phyloP scores from a whole-genome alignment of 2,329 filamentous ascomycete genomes.

The Xylaria digitata region DNA sequence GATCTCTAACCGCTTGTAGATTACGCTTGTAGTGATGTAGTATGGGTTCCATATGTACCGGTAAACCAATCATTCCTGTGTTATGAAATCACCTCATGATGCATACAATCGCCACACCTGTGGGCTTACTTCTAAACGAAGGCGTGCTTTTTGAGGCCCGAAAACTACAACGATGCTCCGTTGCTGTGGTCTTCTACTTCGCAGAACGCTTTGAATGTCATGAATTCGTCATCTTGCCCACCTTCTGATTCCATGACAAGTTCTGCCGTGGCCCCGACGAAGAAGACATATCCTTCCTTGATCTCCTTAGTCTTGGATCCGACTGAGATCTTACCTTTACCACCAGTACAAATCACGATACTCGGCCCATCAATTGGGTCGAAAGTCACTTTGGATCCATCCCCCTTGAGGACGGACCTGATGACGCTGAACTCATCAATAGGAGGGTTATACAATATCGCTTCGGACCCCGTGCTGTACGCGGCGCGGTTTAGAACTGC shows the following conservation, averaged over 20 bases:
- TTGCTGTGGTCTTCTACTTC: constrained; percentile 72
- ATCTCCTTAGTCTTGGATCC: constrained; percentile 83
- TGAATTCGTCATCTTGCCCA: constrained; percentile 74
- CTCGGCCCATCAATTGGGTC: constrained; percentile 89
- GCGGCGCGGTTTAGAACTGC: constrained; percentile 82
- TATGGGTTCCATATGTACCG: not conserved
- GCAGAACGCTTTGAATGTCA: constrained; percentile 94
- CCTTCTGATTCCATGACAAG: constrained; percentile 77
- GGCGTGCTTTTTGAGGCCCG: not conserved
- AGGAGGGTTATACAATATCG: constrained; percentile 88
- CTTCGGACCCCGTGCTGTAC: constrained; percentile 80
- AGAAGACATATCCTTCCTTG: constrained; percentile 79
- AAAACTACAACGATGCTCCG: constrained; percentile 23
- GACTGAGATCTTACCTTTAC: constrained; percentile 84
- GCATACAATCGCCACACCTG: not conserved
- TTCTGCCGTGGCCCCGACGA: constrained; percentile 89
- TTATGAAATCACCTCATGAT: constrained; percentile 3
- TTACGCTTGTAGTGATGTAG: too few relatives aligned
- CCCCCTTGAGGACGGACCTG: constrained; percentile 76
- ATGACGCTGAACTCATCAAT: constrained; percentile 97
- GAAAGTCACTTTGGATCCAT: constrained; percentile 85
- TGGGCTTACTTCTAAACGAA: not conserved
- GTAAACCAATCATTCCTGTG: not conserved
- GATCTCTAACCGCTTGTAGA: too few relatives aligned
- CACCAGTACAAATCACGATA: constrained; percentile 89